Evolutionary conservation across 306 rosid species (phyloP), one percentile per base, ranked within the genome.

Genomic region (Vicia faba): DNA sequence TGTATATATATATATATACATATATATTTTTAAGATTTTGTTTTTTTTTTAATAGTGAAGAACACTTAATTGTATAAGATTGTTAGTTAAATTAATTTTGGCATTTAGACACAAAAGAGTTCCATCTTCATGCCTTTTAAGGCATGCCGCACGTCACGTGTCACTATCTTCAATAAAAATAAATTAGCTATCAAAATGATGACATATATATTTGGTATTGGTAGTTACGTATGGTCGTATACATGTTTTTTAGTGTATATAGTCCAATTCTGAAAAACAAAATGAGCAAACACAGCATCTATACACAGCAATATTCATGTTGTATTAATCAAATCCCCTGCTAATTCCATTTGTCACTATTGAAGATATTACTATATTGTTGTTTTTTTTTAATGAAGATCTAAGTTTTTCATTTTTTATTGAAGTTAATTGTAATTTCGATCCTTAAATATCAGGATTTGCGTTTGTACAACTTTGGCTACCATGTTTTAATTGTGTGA

Each of bases 51-150:
- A 54, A 12, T 26, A 55, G 8, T 55, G 18, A 55, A 55, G 61
- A 55, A 18, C 16, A 6, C 38, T 55, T 12, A 55, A 51, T 51
- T 51, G 61, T 55, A 28, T 55, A 25, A 28, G 5, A 33, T 55
- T 55, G 18, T 25, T 26, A 55, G 38, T 12, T 26, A 55, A 26
- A 54, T 16, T 56, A 10, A 10, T 12, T 2, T n/a, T 36, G 26
- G n/a, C 40, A 12, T 31, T 29, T 4, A 16, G 64, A 71, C 74
- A 29, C 0, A 18, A 51, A 14, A 50, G 48, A 44, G 35, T 54
- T 65, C 65, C 77, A 64, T 65, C 4, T 73, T 44, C 72, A 64
- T 39, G 72, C 57, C 77, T 48, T 25, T 67, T 45, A 53, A 35
- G 19, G 50, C 50, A 39, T 61, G 35, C 35, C 2, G 18, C 50